phyloP scores from a whole-genome alignment of 1,139 yeast genomes.

The Blastobotrys buckinghamii region DNA sequence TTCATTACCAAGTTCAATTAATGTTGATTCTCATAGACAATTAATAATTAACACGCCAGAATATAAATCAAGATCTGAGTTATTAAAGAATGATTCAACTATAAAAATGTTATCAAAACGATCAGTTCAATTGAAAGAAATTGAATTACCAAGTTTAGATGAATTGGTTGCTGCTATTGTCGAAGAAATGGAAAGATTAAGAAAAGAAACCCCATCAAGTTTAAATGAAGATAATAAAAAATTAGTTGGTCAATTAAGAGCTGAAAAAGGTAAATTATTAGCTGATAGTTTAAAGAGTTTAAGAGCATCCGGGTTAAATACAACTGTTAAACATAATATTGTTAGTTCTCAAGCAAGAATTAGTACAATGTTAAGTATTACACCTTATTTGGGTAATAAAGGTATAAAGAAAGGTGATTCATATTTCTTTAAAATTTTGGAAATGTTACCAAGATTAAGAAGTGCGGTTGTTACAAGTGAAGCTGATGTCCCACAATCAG shows the following conservation, averaged over 20 bases:
- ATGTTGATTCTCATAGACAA: conserved; percentile 2
- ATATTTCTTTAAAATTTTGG: conserved; percentile 65
- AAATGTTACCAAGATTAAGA: conserved; percentile 73
- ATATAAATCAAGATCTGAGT: not conserved
- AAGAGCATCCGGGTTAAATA: conserved; percentile 66
- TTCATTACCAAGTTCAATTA: not conserved
- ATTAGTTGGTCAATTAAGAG: conserved; percentile 61
- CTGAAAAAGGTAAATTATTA: conserved; percentile 71
- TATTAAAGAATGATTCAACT: conserved; percentile 41
- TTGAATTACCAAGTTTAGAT: conserved; percentile 38
- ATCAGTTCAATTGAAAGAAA: conserved; percentile 16
- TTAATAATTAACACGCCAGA: not conserved
- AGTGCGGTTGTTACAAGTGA: conserved; percentile 50
- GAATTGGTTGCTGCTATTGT: conserved; percentile 51
- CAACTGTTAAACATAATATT: conserved; percentile 59
- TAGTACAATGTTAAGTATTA: conserved; percentile 50
- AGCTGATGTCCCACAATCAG: conserved; percentile 71
- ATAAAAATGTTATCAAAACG: conserved; percentile 20
- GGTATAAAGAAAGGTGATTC: conserved; percentile 38
- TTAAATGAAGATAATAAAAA: conserved; percentile 73
- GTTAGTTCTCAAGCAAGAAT: conserved; percentile 57
- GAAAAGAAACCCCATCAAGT: conserved; percentile 69
- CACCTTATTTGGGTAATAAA: conserved; percentile 45
- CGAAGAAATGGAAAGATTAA: conserved; percentile 55
- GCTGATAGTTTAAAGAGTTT: conserved; percentile 74